Evolutionary conservation across 805 yeast species (phyloP).

Genomic region (Yamadazyma insecticola): DNA sequence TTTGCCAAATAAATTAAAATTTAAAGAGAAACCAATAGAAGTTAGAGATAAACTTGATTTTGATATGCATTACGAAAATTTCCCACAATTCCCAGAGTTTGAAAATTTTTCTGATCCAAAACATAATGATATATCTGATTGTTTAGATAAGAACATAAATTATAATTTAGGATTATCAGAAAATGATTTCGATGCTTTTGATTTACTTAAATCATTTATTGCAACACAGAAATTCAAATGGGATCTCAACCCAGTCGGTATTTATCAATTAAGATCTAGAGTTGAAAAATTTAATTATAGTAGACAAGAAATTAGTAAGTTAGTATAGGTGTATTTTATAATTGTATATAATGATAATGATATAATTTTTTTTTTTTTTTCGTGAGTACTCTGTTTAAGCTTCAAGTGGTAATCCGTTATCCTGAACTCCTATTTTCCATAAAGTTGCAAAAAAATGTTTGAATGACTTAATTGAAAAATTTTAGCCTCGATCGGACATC

Average conservation of each 20-base stretch:
- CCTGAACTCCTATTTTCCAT: no score
- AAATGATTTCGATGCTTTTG: conserved; percentile 8
- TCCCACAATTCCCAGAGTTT: conserved; percentile 15
- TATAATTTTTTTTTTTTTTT: no score
- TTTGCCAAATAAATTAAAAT: conserved; percentile 12
- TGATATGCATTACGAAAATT: conserved; percentile 10
- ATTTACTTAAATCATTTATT: conserved; percentile 9
- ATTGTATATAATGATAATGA: no score
- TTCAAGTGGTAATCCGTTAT: no score
- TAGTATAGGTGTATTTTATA: no score
- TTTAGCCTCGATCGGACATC: no score
- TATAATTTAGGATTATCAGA: conserved; percentile 8
- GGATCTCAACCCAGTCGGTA: conserved; percentile 9
- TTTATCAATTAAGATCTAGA: conserved; percentile 6
- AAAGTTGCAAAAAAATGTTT: no score
- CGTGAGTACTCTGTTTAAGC: no score
- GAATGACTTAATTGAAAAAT: no score
- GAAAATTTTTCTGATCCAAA: conserved; percentile 4
- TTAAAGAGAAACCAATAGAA: conserved; percentile 8
- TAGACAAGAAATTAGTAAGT: conserved; percentile 5
- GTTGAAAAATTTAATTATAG: conserved; percentile 7
- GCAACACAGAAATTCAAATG: conserved; percentile 10
- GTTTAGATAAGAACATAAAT: conserved; percentile 5
- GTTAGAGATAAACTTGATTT: conserved; percentile 8
- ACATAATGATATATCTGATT: neutral